phyloP scores from a whole-genome alignment of 2,329 filamentous ascomycete species.

The Stagonosporopsis tanaceti region DNA sequence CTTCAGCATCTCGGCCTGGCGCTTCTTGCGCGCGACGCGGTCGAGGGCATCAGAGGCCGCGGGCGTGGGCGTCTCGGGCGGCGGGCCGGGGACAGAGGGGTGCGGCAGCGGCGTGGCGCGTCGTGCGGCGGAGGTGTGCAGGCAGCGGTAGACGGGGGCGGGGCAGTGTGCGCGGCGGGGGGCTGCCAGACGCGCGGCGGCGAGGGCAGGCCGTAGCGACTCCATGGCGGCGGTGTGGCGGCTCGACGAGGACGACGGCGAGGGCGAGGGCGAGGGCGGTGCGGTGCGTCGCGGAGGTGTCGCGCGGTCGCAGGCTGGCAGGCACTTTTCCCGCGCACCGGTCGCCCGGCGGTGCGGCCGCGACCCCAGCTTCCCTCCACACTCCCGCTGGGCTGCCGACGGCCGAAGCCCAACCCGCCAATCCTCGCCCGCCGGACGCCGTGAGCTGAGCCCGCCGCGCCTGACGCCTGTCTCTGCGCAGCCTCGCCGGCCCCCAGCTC shows the following conservation, averaged over 20 bases:
- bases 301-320: background rate
- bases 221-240: slow-evolving; percentile 2
- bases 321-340: slow-evolving; percentile 10
- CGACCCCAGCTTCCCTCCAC: slow-evolving; percentile 11
- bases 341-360: background rate
- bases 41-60: slow-evolving; percentile 57
- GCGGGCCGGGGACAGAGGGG: slow-evolving; percentile 66
- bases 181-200: slow-evolving; percentile 25
- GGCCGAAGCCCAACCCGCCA: slow-evolving; percentile 9
- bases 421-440: slow-evolving; percentile 13
- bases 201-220: slow-evolving; percentile 38
- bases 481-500: slow-evolving; percentile 13
- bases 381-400: slow-evolving; percentile 3
- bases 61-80: slow-evolving; percentile 64
- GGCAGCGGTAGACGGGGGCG: slow-evolving; percentile 38
- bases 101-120: slow-evolving; percentile 64
- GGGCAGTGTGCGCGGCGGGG: slow-evolving; percentile 30
- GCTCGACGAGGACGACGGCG: background rate
- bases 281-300: background rate
- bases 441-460: background rate
- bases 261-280: background rate
- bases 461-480: slow-evolving; percentile 17
- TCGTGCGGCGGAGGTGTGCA: slow-evolving; percentile 54
- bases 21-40: slow-evolving; percentile 57
- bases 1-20: slow-evolving; percentile 60